Evolutionary conservation across 2,329 filamentous ascomycete species (phyloP), one percentile per base, ranked within the genome.

Genomic region (Epichloe hybrida): DNA sequence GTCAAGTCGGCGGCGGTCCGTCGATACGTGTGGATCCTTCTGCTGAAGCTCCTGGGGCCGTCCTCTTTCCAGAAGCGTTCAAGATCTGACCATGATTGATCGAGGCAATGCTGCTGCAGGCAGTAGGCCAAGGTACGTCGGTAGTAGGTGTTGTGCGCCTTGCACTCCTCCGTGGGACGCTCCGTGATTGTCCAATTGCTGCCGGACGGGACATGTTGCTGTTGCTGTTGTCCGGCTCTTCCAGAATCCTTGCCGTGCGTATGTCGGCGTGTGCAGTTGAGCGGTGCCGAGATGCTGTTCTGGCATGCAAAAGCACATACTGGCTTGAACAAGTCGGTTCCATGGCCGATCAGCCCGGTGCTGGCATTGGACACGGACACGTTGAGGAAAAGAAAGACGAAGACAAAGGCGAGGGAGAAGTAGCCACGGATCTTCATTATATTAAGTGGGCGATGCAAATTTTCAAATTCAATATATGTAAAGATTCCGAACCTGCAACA

Each of bases 301-400:
- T 56, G 56, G 45, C 63, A 64, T 13, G 59, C 56, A 43, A 59
- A 65, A 12, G 64, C 60, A 44, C 64, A 66, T 12, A 56, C 54
- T 4, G 63, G 62, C n/a, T 62, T 34, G 38, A 56, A 60, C 53
- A 61, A 55, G 3, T 46, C 48, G 50, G 56, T 57, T 38, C 55
- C 56, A 27, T 51, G 53, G 20, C 56, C 56, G 31, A 58, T 51
- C 15, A 62, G 23, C 20, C 43, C 43, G 17, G 8, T 17, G 11
- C 39, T 41, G 20, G 39, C 13, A 17, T n/a, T 38, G 36, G 17
- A 8, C 2, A 17, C 39, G 39, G 39, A 23, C 17, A n/a, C 27
- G 27, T 31, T 21, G 20, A 41, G 39, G 15, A 17, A 41, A n/a
- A 41, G n/a, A 20, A 41, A 21, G 4, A n/a, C 39, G 20, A 9